Percentiles rank a stretch among this genome's conserved stretches.
These are phyloP conservation scores for Penicillium argentinense DNA, from an alignment of 495 filamentous ascomycete species.

Conservation along the genomic window DNA sequence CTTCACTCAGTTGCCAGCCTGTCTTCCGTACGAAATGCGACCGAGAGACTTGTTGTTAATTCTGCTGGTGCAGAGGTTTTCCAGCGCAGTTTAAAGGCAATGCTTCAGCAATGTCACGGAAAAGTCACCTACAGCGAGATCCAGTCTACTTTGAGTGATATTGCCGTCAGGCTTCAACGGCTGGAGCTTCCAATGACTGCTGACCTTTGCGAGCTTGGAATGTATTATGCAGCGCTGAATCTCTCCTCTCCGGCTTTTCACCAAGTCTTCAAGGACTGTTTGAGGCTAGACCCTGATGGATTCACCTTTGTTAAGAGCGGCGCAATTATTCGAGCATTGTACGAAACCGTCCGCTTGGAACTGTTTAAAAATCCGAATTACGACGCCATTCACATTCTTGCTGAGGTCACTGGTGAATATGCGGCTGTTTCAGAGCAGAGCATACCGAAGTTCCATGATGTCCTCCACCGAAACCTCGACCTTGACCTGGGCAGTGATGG, in stretches of 20 bases:
- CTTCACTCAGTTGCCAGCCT: slow-evolving; percentile 7
- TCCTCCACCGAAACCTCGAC: slow-evolving; percentile 6
- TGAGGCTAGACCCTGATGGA: not conserved
- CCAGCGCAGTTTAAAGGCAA: slow-evolving; percentile 5
- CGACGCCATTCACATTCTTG: slow-evolving; percentile 23
- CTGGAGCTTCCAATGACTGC: slow-evolving; percentile 8
- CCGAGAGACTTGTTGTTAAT: slow-evolving; percentile 24
- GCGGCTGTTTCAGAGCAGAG: not conserved
- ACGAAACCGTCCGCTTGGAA: slow-evolving; percentile 17
- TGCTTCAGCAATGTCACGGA: slow-evolving; percentile 17
- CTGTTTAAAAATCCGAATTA: slow-evolving; percentile 23
- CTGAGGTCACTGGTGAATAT: slow-evolving; percentile 28
- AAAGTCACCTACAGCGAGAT: slow-evolving; percentile 29
- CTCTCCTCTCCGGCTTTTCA: slow-evolving; percentile 28
- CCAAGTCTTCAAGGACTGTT: slow-evolving; percentile 17
- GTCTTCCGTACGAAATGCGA: slow-evolving; percentile 9
- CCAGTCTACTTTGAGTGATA: slow-evolving; percentile 26
- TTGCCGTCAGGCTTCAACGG: slow-evolving; percentile 24
- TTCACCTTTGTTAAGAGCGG: slow-evolving; percentile 6
- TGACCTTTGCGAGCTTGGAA: slow-evolving; percentile 16
- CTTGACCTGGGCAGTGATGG: not conserved
- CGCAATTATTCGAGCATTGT: slow-evolving; percentile 20
- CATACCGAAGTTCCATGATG: slow-evolving; percentile 18
- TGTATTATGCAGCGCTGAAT: slow-evolving; percentile 32
- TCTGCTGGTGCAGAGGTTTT: slow-evolving; percentile 2